Conservation (phyloP, 2,329 filamentous ascomycete genomes). For the Colletotrichum sp. region DNA sequence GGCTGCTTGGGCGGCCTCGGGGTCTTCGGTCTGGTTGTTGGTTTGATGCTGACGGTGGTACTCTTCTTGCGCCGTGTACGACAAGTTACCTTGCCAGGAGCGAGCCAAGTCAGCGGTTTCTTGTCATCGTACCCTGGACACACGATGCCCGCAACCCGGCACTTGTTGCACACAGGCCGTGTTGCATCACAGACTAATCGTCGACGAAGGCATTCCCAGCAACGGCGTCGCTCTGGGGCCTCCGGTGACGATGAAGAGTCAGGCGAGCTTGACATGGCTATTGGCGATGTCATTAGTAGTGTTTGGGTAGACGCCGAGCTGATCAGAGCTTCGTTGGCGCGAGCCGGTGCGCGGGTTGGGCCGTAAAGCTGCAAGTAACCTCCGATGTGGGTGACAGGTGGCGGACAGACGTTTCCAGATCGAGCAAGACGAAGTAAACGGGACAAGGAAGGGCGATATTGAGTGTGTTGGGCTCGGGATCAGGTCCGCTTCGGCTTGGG, state of each 20-base stretch:
- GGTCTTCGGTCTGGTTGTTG: neutral
- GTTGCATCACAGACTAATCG: conserved; percentile 43
- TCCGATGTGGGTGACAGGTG: neutral
- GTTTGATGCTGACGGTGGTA: neutral
- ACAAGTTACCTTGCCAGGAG: conserved; percentile 39
- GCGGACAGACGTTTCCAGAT: neutral
- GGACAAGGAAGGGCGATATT: neutral
- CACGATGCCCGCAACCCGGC: conserved; percentile 32
- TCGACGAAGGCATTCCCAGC: conserved; percentile 48
- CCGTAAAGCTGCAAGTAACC: neutral
- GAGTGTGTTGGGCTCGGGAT: neutral
- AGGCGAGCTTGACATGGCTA: neutral
- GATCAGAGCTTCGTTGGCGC: neutral
- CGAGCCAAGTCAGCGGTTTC: conserved; percentile 43
- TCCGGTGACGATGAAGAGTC: neutral
- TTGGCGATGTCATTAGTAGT: neutral
- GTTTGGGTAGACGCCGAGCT: neutral
- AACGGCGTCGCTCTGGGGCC: conserved; percentile 29
- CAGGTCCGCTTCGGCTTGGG: neutral
- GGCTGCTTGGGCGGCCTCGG: neutral
- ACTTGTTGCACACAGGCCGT: conserved; percentile 40
- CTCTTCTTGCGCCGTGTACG: conserved; percentile 25
- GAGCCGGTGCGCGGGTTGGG: neutral
- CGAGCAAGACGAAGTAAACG: conserved; percentile 4
- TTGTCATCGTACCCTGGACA: conserved; percentile 44